phyloP scores from a whole-genome alignment of 2,329 filamentous ascomycete genomes.

The Calonectria henricotiae region DNA sequence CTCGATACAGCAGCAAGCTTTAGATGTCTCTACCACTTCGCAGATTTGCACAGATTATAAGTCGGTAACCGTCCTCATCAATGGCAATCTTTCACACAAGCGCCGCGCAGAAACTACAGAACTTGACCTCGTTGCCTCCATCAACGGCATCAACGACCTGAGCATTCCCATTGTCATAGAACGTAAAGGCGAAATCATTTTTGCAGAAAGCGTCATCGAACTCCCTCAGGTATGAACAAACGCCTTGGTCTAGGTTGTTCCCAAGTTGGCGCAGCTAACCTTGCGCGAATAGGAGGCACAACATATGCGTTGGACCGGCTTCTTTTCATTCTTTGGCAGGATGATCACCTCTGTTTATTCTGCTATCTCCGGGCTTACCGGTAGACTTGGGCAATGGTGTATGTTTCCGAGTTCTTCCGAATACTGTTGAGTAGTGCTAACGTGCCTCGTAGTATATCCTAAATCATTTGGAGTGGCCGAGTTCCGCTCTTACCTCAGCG shows the following conservation, averaged over 20 bases:
- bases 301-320: constrained; percentile 47
- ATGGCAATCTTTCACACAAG: constrained; percentile 54
- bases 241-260: background rate
- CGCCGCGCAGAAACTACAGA: constrained; percentile 54
- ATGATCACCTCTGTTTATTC: constrained; percentile 54
- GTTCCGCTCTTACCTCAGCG: constrained; percentile 45
- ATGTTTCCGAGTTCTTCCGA: constrained; percentile 13
- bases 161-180: constrained; percentile 40
- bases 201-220: constrained; percentile 34
- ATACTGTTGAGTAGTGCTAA: constrained; percentile 31
- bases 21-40: background rate
- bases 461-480: constrained; percentile 50
- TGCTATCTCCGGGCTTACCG: constrained; percentile 51
- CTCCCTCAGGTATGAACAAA: constrained; percentile 39
- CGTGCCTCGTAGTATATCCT: constrained; percentile 44
- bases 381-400: constrained; percentile 50
- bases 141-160: constrained; percentile 41
- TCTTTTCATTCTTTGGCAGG: constrained; percentile 49
- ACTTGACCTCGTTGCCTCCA: constrained; percentile 53
- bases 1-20: background rate
- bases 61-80: constrained; percentile 43
- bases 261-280: constrained; percentile 14
- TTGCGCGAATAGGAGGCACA: constrained; percentile 32
- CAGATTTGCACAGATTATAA: constrained; percentile 14
- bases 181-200: constrained; percentile 41